Conservation (phyloP, 1,284 basidiomycete genomes). For the Schizophyllum amplum region DNA sequence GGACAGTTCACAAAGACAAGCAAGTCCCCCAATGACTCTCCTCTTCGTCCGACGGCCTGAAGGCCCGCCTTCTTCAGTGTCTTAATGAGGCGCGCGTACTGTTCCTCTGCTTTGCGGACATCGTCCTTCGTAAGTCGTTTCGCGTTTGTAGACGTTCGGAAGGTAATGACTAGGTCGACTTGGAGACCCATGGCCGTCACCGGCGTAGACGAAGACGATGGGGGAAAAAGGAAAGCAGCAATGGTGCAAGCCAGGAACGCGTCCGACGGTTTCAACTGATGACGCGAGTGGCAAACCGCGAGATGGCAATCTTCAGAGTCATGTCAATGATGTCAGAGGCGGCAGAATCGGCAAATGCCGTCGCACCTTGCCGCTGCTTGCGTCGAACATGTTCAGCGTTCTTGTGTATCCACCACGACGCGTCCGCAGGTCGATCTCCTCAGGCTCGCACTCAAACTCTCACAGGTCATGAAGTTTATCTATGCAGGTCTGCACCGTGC, state of each 20-base stretch:
- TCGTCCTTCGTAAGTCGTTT: slow-evolving; percentile 57
- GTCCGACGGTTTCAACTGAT: neutral
- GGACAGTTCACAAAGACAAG: slow-evolving; percentile 77
- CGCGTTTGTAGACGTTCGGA: slow-evolving; percentile 43
- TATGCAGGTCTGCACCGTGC: too few species aligned
- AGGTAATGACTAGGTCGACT: slow-evolving; percentile 67
- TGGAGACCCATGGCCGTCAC: neutral
- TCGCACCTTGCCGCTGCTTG: too few species aligned
- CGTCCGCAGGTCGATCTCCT: too few species aligned
- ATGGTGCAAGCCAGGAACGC: neutral
- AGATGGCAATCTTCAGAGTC: too few species aligned
- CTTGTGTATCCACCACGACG: too few species aligned
- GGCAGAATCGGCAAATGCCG: too few species aligned
- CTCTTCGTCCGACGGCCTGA: slow-evolving; percentile 63
- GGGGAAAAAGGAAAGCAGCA: neutral
- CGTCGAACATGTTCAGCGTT: too few species aligned
- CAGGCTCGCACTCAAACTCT: too few species aligned
- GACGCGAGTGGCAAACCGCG: neutral
- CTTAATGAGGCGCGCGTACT: slow-evolving; percentile 60
- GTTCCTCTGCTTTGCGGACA: slow-evolving; percentile 52
- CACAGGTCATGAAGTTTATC: too few species aligned
- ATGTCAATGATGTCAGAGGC: too few species aligned
- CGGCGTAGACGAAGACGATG: neutral
- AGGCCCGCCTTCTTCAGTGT: slow-evolving; percentile 55
- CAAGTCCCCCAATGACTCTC: slow-evolving; percentile 69